Conservation (phyloP, 352 stramenopile species). For the Phytophthora kernoviae region DNA sequence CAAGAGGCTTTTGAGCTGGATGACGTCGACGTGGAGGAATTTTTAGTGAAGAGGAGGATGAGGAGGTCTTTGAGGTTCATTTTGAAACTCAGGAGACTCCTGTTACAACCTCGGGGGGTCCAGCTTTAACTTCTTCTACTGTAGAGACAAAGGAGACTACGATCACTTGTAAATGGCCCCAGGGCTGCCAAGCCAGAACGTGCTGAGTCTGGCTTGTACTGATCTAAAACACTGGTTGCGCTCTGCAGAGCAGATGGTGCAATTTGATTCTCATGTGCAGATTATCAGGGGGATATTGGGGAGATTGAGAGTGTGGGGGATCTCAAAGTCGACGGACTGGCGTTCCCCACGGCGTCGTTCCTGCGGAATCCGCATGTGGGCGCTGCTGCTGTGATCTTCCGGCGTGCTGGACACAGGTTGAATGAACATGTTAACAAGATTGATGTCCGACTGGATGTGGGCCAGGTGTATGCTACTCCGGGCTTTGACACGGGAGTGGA, state of each 20-base stretch:
- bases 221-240: conserved; percentile 37
- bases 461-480: conserved; percentile 45
- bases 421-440: conserved; percentile 26
- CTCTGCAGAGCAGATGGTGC: conserved; percentile 36
- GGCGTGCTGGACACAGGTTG: conserved; percentile 30
- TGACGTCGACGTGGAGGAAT: conserved; percentile 23
- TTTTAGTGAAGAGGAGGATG: conserved; percentile 24
- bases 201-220: conserved; percentile 30
- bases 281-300: conserved; percentile 49
- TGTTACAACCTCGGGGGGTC: neutral
- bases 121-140: too few relatives aligned
- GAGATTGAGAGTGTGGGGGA: conserved; percentile 31
- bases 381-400: conserved; percentile 34
- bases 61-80: conserved; percentile 15
- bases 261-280: conserved; percentile 41
- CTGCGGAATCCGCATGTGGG: conserved; percentile 36
- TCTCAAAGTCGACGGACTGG: conserved; percentile 36
- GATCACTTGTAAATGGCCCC: conserved; percentile 17
- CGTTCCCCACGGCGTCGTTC: conserved; percentile 33
- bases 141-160: neutral
- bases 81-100: conserved; percentile 6
- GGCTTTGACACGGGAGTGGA: conserved; percentile 57
- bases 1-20: conserved; percentile 21
- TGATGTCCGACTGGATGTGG: conserved; percentile 26
- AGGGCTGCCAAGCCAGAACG: conserved; percentile 22